Base-by-base conservation (phyloP, 2,329 filamentous ascomycete species). In the Rugonectria rugulosa region DNA sequence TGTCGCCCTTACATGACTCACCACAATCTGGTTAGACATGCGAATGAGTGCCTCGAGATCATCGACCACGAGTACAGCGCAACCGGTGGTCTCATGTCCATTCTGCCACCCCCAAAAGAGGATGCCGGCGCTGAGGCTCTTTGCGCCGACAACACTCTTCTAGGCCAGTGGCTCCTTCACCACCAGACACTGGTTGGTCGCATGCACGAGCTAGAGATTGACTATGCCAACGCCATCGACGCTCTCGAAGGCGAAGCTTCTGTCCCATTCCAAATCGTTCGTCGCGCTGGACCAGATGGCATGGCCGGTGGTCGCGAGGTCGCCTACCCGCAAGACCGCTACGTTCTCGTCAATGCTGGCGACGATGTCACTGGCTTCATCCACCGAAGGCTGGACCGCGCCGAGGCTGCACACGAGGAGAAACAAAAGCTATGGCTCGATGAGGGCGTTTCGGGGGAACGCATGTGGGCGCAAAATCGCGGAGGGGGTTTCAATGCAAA, bases 41-140 rank as follows among this genome's bases (percentile, higher is more conserved):
- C 84, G 56, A 86, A 87, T 64, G 77, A 81, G 55, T 81, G 83
- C 45, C 79, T 87, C 6, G 83, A 86, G 71, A 74, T 81, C 2
- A 77, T 87, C 6, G 84, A 87, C 60, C 82, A 86, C 64, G 83
- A 86, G 67, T 83, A 80, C 62, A 76, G 77, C 37, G 73, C 77
- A 21, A 80, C 81, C 29, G 84, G 84, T 14, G 84, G 84, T 3
- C 70, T 87, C 15, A 72, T 87, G 36, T 77, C 79, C 15, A 71
- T 86, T 7, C 75, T 87, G 1, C 84, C 84, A 0, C 72, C 73
- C 14, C 42, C 43, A 8, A 9, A 14, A 14, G 60, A 64, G 6
- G 60, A 71, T 6, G 70, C 73, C 47, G 62, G 63, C 14, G 67
- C 72, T 11, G 72, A 80, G 44, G 70, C 77, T 23, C 64, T 70